Evolutionary conservation across 1,284 basidiomycete genomes (phyloP).

Genomic region (Caloboletus firmus): DNA sequence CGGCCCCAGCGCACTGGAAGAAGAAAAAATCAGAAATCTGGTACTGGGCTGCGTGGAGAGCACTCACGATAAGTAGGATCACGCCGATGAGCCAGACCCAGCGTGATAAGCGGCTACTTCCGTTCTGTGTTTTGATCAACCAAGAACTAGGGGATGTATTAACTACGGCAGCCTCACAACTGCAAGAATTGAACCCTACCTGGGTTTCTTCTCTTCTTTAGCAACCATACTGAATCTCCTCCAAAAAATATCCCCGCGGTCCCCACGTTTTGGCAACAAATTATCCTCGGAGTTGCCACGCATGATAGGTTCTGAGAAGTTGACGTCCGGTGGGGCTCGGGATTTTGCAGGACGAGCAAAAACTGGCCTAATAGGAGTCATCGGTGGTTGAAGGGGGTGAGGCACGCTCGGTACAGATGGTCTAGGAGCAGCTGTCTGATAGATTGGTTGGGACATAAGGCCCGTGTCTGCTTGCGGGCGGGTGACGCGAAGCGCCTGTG

Average conservation of each 20-base stretch:
- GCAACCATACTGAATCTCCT: conserved; percentile 80
- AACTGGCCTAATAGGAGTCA: conserved; percentile 73
- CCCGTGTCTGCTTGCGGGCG: conserved; percentile 26
- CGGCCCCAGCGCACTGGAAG: conserved; percentile 49
- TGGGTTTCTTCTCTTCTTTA: conserved; percentile 63
- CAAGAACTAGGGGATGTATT: conserved; percentile 48
- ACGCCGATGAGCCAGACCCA: conserved; percentile 72
- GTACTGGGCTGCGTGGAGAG: background rate
- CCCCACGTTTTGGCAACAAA: conserved; percentile 60
- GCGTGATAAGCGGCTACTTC: conserved; percentile 51
- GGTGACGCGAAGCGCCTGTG: conserved; percentile 30
- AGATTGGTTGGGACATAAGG: conserved; percentile 37
- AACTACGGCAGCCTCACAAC: background rate
- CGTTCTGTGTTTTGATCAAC: conserved; percentile 61
- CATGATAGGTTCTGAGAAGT: conserved; percentile 61
- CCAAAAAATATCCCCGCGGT: conserved; percentile 82
- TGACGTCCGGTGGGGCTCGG: conserved; percentile 43
- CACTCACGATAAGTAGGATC: conserved; percentile 54
- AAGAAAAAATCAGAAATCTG: background rate
- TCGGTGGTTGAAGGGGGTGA: conserved; percentile 71
- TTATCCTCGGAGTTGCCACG: conserved; percentile 68
- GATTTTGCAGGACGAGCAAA: conserved; percentile 65
- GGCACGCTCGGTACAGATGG: conserved; percentile 47
- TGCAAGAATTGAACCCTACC: conserved; percentile 38
- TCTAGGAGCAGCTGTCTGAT: conserved; percentile 34